Conservation (phyloP, 2,329 filamentous ascomycete genomes). For the Fusarium sp. region DNA sequence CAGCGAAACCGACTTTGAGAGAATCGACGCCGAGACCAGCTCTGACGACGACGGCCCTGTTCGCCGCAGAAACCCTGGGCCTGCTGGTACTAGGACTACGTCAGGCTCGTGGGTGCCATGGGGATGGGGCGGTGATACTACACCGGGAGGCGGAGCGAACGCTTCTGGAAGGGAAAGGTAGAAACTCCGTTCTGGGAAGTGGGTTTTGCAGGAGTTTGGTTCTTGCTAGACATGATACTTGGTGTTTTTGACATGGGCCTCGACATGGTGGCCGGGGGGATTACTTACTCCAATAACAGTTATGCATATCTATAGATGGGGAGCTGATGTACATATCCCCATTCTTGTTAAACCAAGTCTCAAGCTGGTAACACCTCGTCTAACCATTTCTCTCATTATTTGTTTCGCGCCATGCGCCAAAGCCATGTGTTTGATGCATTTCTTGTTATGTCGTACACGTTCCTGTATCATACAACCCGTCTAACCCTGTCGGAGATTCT, state of each 20-base stretch:
- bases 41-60: constrained; percentile 62
- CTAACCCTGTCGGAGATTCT: constrained; percentile 4
- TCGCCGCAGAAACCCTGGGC: constrained; percentile 47
- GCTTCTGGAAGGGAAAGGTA: constrained; percentile 55
- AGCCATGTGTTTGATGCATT: constrained; percentile 12
- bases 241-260: constrained; percentile 27
- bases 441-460: constrained; percentile 1
- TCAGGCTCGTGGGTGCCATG: constrained; percentile 63
- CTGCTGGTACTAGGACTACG: constrained; percentile 34
- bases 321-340: constrained; percentile 13
- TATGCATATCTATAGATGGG: constrained; percentile 28
- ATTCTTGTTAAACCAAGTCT: constrained; percentile 4
- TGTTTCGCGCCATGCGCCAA: constrained; percentile 25
- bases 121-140: constrained; percentile 53
- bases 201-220: constrained; percentile 47
- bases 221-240: constrained; percentile 33
- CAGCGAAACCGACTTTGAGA: constrained; percentile 90
- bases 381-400: constrained; percentile 7
- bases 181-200: constrained; percentile 34
- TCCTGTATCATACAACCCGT: constrained; percentile 30
- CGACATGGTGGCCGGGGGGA: not conserved
- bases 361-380: constrained; percentile 1
- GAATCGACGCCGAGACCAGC: constrained; percentile 80
- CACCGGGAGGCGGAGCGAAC: constrained; percentile 42
- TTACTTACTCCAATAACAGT: constrained; percentile 14